Conservation (phyloP, 352 stramenopile genomes). For the Phytopythium cucurbitacearum region DNA sequence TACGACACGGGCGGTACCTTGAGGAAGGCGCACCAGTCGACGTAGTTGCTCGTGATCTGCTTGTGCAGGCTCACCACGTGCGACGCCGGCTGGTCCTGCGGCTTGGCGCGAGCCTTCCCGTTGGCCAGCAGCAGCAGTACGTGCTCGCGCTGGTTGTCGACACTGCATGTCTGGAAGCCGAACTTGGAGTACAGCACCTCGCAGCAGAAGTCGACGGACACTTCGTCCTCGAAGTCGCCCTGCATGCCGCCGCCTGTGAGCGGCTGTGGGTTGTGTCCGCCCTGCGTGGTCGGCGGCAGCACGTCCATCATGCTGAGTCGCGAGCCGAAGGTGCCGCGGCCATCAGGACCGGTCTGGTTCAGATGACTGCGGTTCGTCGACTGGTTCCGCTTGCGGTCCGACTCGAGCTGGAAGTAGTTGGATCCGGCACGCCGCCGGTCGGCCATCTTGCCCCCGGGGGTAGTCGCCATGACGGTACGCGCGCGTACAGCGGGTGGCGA, state of each 20-base stretch:
- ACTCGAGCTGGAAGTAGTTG: slow-evolving; percentile 84
- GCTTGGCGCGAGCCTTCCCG: slow-evolving; percentile 50
- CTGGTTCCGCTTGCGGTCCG: slow-evolving; percentile 70
- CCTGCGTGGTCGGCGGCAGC: slow-evolving; percentile 22
- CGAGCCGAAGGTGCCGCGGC: slow-evolving; percentile 48
- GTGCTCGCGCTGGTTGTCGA: slow-evolving; percentile 79
- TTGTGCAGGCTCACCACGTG: slow-evolving; percentile 55
- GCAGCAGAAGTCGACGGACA: slow-evolving; percentile 70
- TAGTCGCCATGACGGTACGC: slow-evolving; percentile 18
- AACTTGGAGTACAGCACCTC: slow-evolving; percentile 72
- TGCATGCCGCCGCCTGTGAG: slow-evolving; percentile 39
- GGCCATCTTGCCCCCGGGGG: slow-evolving; percentile 25
- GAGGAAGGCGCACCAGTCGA: slow-evolving; percentile 60
- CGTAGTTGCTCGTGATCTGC: slow-evolving; percentile 66
- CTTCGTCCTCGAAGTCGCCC: slow-evolving; percentile 69
- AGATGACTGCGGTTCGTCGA: slow-evolving; percentile 33
- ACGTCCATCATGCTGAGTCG: slow-evolving; percentile 73
- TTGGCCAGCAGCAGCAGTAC: slow-evolving; percentile 70
- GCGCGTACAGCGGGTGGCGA: no score
- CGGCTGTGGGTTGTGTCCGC: slow-evolving; percentile 18
- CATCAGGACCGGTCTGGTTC: slow-evolving; percentile 23
- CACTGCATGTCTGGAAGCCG: slow-evolving; percentile 61
- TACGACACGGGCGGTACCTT: slow-evolving; percentile 29
- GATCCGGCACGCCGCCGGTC: slow-evolving; percentile 69
- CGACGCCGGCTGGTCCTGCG: slow-evolving; percentile 30